Evolutionary conservation across 1,139 yeast species (phyloP).

Genomic region (Torulaspora globosa): DNA sequence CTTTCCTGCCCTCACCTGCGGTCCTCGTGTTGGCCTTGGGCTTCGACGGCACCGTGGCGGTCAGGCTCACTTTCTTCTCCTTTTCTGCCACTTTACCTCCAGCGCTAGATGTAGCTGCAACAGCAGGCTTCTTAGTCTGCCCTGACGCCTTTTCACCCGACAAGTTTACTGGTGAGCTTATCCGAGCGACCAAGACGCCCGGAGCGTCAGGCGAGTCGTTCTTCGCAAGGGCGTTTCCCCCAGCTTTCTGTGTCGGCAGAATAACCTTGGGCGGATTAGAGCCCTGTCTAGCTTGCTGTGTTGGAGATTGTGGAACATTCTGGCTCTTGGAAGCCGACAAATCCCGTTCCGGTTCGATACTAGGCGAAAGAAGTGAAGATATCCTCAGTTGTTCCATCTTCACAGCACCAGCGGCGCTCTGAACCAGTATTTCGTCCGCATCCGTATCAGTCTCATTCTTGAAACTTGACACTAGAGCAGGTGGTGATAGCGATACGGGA

Average conservation of each 20-base stretch:
- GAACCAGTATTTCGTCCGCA: slow-evolving; percentile 8
- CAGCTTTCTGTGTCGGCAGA: slow-evolving; percentile 23
- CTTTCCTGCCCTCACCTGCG: slow-evolving; percentile 11
- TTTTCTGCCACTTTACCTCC: background rate
- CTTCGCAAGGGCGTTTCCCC: slow-evolving; percentile 6
- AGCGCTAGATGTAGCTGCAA: slow-evolving; percentile 4
- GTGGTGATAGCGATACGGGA: slow-evolving; percentile 10
- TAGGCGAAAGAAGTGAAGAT: slow-evolving; percentile 22
- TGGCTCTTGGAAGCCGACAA: background rate
- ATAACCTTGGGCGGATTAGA: slow-evolving; percentile 17
- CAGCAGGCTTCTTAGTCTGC: slow-evolving; percentile 15
- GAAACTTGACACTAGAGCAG: slow-evolving; percentile 1
- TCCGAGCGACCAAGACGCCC: slow-evolving; percentile 20
- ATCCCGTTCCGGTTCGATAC: slow-evolving; percentile 5
- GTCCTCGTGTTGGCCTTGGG: slow-evolving; percentile 9
- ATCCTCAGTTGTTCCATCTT: slow-evolving; percentile 22
- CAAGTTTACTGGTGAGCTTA: slow-evolving; percentile 23
- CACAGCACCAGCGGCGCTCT: slow-evolving; percentile 1
- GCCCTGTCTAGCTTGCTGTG: slow-evolving; percentile 3
- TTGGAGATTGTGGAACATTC: slow-evolving; percentile 3
- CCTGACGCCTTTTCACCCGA: slow-evolving; percentile 7
- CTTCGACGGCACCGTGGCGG: slow-evolving; percentile 9
- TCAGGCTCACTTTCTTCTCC: background rate
- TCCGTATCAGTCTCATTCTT: slow-evolving; percentile 6
- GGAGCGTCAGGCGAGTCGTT: slow-evolving; percentile 11